Base-by-base conservation (phyloP, 148 eudicot species). In the Rhododendron henanense region DNA sequence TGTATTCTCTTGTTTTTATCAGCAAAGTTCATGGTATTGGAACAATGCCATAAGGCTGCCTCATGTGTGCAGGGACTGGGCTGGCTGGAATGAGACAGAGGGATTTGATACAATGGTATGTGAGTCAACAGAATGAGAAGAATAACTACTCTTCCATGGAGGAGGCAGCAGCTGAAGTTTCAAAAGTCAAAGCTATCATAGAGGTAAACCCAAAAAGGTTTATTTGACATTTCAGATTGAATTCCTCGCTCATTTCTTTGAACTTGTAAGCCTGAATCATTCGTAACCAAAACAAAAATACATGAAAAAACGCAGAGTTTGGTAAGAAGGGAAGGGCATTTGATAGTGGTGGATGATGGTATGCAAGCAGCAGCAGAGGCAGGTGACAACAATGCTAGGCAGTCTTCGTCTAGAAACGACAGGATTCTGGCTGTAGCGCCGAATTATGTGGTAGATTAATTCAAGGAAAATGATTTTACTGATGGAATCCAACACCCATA, bases 341-440 rank as follows among this genome's bases (percentile, higher is more conserved):
- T 97, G 89, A 95, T 97, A 69, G 98, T 97, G 14, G 92, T 97
- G 74, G 96, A 94, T 86, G 98, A 94, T 45, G 98, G 98, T 81
- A 89, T 88, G 82, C 92, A 88, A 92, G 90, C 79, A 83, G 89
- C 86, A 23, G 90, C 82, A 90, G 79, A 37, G 48, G 79, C 47
- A 41, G 94, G 84, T 83, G 94, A 90, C 31, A 87, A 90, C 35
- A 87, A 84, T 39, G 91, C 79, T 8, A 90, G 84, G 84, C 79
- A 75, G 79, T n/a, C 50, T 41, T 88, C 86, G 14, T 92, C 98
- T 79, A 90, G 96, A 87, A 93, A 93, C 84, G 93, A 97, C 61
- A 90, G 99, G 84, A 93, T 97, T 78, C 90, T 97, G 88, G 98
- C 93, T 21, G 99, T 94, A 83, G 98, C 99, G 33, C 98, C 99